phyloP scores from a whole-genome alignment of 768 basidiomycete species.

The Kwoniella dejecticola region DNA sequence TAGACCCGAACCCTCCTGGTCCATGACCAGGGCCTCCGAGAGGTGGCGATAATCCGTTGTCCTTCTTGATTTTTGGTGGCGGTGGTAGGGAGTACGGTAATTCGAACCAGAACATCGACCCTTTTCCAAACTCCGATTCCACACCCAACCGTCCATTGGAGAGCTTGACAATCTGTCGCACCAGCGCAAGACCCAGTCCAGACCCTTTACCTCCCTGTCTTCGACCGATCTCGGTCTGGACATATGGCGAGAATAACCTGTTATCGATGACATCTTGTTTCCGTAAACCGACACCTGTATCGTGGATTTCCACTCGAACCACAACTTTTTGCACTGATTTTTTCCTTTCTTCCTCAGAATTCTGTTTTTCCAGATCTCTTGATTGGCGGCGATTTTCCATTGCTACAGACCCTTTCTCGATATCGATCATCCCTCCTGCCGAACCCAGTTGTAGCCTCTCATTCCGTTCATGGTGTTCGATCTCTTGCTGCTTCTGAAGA shows the following conservation, averaged over 20 bases:
- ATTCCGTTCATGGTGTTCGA: conserved; percentile 7
- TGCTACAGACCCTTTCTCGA: conserved; percentile 42
- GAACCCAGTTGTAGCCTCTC: conserved; percentile 1
- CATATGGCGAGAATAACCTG: conserved; percentile 54
- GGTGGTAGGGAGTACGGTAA: conserved; percentile 49
- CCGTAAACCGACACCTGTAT: conserved; percentile 69
- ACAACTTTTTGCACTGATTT: conserved; percentile 51
- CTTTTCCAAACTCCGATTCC: conserved; percentile 59
- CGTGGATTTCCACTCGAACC: conserved; percentile 80
- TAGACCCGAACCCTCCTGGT: neutral
- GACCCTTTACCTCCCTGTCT: conserved; percentile 64
- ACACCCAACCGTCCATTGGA: conserved; percentile 70
- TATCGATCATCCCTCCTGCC: conserved; percentile 17
- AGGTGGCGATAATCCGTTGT: conserved; percentile 6
- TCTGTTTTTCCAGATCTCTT: conserved; percentile 24
- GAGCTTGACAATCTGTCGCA: conserved; percentile 75
- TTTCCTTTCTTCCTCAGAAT: conserved; percentile 29
- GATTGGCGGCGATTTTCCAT: conserved; percentile 29
- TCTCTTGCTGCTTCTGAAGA: conserved; percentile 23
- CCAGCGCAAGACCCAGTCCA: conserved; percentile 73
- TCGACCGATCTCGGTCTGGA: conserved; percentile 59
- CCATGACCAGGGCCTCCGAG: neutral
- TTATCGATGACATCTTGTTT: conserved; percentile 68
- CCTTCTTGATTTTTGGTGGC: conserved; percentile 21
- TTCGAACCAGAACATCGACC: conserved; percentile 78